A percentile compares a stretch with the other conserved stretches of the same genome.
phyloP scores from a whole-genome alignment of 208 protist genomes.

The Acanthamoeba quina region DNA sequence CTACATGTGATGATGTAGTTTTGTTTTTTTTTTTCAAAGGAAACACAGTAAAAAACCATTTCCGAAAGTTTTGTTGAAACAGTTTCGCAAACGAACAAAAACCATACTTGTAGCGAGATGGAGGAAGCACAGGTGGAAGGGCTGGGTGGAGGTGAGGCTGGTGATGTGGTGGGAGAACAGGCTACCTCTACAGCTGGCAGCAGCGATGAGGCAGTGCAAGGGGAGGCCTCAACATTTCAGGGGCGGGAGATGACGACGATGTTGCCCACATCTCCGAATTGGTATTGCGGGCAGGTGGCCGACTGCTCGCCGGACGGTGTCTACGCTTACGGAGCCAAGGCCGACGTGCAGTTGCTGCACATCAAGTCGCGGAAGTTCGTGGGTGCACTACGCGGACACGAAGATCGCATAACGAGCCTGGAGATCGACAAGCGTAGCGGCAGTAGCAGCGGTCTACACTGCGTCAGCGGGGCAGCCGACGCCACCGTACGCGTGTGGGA shows the following conservation, averaged over 20 bases:
- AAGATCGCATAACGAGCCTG: conserved; percentile 49
- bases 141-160: too few relatives aligned
- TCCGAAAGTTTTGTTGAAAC: too few relatives aligned
- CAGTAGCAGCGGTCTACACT: not conserved
- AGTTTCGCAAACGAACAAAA: too few relatives aligned
- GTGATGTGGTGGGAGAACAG: too few relatives aligned
- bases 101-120: too few relatives aligned
- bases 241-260: conserved; percentile 40
- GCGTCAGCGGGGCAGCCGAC: conserved; percentile 41
- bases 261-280: conserved; percentile 61
- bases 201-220: too few relatives aligned
- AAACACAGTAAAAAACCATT: too few relatives aligned
- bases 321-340: conserved; percentile 59
- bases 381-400: conserved; percentile 35
- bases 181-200: too few relatives aligned
- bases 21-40: too few relatives aligned
- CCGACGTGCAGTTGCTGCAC: conserved; percentile 54
- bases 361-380: conserved; percentile 29
- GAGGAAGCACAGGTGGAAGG: too few relatives aligned
- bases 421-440: conserved; percentile 2
- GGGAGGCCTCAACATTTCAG: too few relatives aligned
- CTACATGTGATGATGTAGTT: not conserved
- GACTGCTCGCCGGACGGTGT: not conserved
- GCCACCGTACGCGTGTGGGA: conserved; percentile 46
- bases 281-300: conserved; percentile 49